phyloP scores from a whole-genome alignment of 768 basidiomycete species.

The Lyophyllum atratum region DNA sequence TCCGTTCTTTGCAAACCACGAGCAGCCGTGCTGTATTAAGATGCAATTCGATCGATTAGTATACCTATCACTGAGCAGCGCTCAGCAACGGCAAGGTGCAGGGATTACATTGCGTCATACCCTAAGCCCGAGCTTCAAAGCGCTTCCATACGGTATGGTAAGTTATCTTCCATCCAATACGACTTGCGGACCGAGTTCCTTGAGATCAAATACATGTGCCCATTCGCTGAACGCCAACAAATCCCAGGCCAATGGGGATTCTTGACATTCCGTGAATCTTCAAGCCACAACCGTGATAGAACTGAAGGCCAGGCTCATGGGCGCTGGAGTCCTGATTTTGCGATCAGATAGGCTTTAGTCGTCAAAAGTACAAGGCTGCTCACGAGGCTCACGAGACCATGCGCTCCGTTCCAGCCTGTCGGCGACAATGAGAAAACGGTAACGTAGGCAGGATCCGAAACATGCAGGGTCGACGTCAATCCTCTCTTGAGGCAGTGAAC shows the following conservation, averaged over 20 bases:
- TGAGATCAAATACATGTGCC: not conserved
- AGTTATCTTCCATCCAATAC: not conserved
- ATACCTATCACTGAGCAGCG: not conserved
- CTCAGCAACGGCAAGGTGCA: not conserved
- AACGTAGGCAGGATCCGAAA: slow-evolving; percentile 1
- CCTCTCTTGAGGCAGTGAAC: not conserved
- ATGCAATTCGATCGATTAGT: not conserved
- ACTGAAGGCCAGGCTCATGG: not conserved
- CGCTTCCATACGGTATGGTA: not conserved
- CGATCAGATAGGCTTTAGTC: slow-evolving; percentile 6
- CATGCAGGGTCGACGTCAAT: slow-evolving; percentile 1
- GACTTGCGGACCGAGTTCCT: not conserved
- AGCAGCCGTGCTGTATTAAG: not conserved
- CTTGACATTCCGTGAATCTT: no score
- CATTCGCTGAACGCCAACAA: not conserved
- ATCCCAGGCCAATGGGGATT: not conserved
- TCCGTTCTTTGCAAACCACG: slow-evolving; percentile 2
- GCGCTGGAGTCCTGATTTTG: not conserved
- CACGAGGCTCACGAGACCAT: slow-evolving; percentile 1
- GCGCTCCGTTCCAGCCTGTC: not conserved
- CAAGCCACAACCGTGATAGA: not conserved
- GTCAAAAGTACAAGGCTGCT: not conserved
- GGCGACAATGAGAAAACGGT: not conserved
- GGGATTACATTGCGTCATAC: slow-evolving; percentile 13
- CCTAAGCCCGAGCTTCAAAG: slow-evolving; percentile 4